Conservation (phyloP, 768 basidiomycete genomes). For the Sporobolomyces pararoseus region DNA sequence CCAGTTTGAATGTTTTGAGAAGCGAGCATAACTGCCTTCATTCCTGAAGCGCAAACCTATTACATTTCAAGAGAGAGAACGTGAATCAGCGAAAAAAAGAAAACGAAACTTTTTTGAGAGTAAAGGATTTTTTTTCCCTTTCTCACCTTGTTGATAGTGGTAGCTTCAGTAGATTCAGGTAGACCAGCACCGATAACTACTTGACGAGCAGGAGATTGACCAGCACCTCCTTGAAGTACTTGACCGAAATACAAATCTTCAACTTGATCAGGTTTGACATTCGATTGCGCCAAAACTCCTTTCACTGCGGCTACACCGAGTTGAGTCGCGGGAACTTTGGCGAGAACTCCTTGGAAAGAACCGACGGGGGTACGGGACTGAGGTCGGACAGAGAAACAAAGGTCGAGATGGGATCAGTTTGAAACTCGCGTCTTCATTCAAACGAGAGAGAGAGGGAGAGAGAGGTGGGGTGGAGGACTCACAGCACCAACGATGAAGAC, state of each 20-base stretch:
- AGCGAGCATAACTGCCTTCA: conserved; percentile 93
- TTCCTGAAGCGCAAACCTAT: conserved; percentile 86
- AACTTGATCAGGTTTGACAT: conserved; percentile 72
- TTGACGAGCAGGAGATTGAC: conserved; percentile 96
- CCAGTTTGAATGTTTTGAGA: conserved; percentile 84
- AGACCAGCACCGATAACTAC: conserved; percentile 89
- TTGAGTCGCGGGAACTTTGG: conserved; percentile 81
- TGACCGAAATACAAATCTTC: conserved; percentile 98
- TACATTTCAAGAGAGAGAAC: too few species aligned
- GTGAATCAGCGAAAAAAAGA: too few species aligned
- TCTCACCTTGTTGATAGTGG: conserved; percentile 85
- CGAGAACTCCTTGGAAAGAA: conserved; percentile 83
- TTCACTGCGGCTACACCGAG: conserved; percentile 85
- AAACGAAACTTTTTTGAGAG: too few species aligned
- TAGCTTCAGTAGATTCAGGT: conserved; percentile 80
- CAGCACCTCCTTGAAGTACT: conserved; percentile 94
- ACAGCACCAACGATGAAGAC: conserved; percentile 44
- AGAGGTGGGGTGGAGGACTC: not conserved
- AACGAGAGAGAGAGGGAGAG: too few species aligned
- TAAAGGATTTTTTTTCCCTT: too few species aligned
- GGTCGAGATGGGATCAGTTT: too few species aligned
- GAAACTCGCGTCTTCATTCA: too few species aligned
- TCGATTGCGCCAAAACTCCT: conserved; percentile 75
- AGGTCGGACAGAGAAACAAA: not conserved
- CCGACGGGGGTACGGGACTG: conserved; percentile 78